Base-by-base conservation (phyloP, 768 basidiomycete species). In the Kwoniella newhampshirensis region DNA sequence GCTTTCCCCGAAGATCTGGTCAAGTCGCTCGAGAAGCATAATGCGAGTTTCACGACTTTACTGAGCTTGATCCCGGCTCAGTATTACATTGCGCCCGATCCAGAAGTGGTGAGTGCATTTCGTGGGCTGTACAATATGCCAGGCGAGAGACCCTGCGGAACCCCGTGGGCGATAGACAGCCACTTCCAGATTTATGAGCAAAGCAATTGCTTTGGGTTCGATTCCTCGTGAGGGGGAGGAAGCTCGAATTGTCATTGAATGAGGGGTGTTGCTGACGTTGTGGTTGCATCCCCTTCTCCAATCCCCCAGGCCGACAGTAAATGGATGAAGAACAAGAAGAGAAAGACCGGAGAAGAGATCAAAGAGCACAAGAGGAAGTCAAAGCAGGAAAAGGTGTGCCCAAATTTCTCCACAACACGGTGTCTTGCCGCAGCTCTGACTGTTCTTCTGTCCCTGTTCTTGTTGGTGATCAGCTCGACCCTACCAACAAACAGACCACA, bases 311-410 rank as follows among this genome's bases (percentile, higher is more conserved):
- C 66, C 41, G 71, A 76, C 50, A 62, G 60, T 12, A 74, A 77
- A 62, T 77, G 76, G 73, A 80, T 78, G 72, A 91, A 85, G 77
- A 93, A 90, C 78, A 88, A 90, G 64, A 81, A 82, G 78, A 87
- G 87, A 62, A 83, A 86, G 21, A 83, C 87, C 2, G 91, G 89
- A 70, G 91, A 93, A 68, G 86, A 86, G 40, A 81, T 89, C 32
- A 91, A 94, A 73, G 90, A 93, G 75, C 88, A 86, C 1, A 85
- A 88, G 11, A 90, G 87, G 77, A 91, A 90, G 67, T 90, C 90
- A 0, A 89, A 87, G 74, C 82, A 85, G 40, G 88, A 88, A 53
- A 93, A 92, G 83, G 92, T 89, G 30, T 36, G 61, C 56, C 41
- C 23, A 18, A 18, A 43, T 7, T 43, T 17, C n/a, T 8, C 7